Percentiles rank a stretch among this genome's conserved stretches.
Evolutionary conservation across 2,329 filamentous ascomycete species (phyloP).

Genomic region (Alternaria infectoria): DNA sequence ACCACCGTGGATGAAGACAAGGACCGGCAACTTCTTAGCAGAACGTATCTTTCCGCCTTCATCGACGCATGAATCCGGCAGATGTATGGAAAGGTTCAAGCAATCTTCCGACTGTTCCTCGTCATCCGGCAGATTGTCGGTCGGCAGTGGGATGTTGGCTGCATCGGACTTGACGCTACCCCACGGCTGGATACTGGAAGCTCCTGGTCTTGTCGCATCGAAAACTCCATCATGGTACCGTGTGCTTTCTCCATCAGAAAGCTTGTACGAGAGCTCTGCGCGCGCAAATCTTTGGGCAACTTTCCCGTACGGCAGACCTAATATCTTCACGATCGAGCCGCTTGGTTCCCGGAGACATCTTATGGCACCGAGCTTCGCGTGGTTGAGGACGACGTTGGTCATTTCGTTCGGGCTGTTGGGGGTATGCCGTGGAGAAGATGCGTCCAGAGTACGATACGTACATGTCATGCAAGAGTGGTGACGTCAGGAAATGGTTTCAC

Average conservation of each 20-base stretch:
- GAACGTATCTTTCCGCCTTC: conserved; percentile 30
- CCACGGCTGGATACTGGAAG: conserved; percentile 23
- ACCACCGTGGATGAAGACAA: conserved; percentile 62
- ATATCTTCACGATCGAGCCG: conserved; percentile 8
- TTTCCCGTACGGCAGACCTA: conserved; percentile 19
- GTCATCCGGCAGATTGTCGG: conserved; percentile 18
- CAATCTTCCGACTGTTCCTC: conserved; percentile 46
- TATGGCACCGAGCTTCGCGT: conserved; percentile 16
- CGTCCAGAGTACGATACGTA: background rate
- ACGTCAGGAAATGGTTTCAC: conserved; percentile 3
- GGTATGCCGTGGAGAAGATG: background rate
- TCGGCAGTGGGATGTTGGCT: conserved; percentile 23
- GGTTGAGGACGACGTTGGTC: conserved; percentile 6
- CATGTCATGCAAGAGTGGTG: background rate
- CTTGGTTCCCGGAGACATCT: conserved; percentile 6
- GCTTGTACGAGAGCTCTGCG: conserved; percentile 8
- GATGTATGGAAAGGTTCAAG: conserved; percentile 50
- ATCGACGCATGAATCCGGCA: conserved; percentile 50
- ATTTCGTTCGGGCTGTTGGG: background rate
- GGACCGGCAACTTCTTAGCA: conserved; percentile 52
- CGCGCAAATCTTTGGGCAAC: conserved; percentile 19
- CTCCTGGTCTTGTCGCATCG: conserved; percentile 18
- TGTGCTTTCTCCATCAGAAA: background rate
- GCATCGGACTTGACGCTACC: conserved; percentile 21
- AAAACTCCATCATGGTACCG: conserved; percentile 8